Percentiles rank a stretch among this genome's conserved stretches.
These are phyloP conservation scores for Phylloboletellus chloephorus DNA, from an alignment of 1,284 basidiomycete genomes.

Conservation along the genomic window DNA sequence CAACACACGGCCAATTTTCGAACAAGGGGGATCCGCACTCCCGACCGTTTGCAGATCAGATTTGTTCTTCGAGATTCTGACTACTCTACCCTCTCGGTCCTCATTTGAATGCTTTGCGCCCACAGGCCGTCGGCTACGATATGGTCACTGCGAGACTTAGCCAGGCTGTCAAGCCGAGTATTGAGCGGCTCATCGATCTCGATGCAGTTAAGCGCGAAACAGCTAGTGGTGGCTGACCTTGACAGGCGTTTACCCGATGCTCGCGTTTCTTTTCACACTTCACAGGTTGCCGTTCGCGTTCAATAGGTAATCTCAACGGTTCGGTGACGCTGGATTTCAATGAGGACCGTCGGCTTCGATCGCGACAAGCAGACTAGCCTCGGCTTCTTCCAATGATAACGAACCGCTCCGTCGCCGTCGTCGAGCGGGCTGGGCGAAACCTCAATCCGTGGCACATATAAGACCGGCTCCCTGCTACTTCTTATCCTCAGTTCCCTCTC, in stretches of 20 bases:
- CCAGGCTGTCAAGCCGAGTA: too few species aligned
- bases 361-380: background rate
- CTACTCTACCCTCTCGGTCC: too few species aligned
- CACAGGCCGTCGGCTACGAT: too few species aligned
- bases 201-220: too few species aligned
- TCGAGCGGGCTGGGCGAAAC: slow-evolving; percentile 5
- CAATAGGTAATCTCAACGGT: slow-evolving; percentile 1
- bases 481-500: slow-evolving; percentile 4
- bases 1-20: too few species aligned
- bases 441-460: slow-evolving; percentile 11
- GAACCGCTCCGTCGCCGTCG: background rate
- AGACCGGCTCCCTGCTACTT: background rate
- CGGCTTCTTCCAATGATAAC: too few species aligned
- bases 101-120: too few species aligned
- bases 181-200: background rate
- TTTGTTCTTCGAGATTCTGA: too few species aligned
- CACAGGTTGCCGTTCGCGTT: background rate
- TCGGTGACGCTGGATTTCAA: background rate
- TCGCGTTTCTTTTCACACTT: too few species aligned
- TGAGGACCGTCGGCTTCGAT: background rate
- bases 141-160: too few species aligned
- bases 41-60: too few species aligned
- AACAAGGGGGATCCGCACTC: too few species aligned
- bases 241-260: background rate
- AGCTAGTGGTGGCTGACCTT: background rate